These are phyloP conservation scores for Circinella minor DNA, from an alignment of 371 early-diverging fungal genomes.

Conservation along the genomic window DNA sequence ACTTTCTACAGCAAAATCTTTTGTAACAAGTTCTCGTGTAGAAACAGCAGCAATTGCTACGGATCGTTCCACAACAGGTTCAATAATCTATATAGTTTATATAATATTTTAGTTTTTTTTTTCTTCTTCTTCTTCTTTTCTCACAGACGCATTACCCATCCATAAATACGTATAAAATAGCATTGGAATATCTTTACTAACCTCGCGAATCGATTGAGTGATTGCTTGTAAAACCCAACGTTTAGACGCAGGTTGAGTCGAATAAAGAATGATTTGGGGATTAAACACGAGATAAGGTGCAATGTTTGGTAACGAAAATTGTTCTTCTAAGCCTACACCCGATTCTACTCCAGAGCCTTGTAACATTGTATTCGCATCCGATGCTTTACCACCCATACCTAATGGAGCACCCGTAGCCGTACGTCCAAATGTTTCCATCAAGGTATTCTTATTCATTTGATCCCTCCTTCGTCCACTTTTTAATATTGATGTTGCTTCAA, in stretches of 20 bases:
- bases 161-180: too few relatives aligned
- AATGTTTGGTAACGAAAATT: conserved; percentile 58
- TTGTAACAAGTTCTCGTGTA: conserved; percentile 87
- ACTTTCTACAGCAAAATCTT: conserved; percentile 94
- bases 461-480: conserved; percentile 66
- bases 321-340: conserved; percentile 5
- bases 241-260: conserved; percentile 80
- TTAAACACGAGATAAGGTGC: conserved; percentile 75
- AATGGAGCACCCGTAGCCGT: background rate
- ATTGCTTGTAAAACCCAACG: conserved; percentile 88
- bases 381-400: conserved; percentile 4
- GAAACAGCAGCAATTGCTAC: conserved; percentile 91
- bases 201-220: conserved; percentile 89
- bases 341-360: conserved; percentile 8
- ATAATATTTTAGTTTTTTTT: background rate
- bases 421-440: conserved; percentile 20
- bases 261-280: conserved; percentile 73
- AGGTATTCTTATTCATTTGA: conserved; percentile 32
- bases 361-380: conserved; percentile 8
- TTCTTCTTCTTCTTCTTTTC: too few relatives aligned
- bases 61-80: conserved; percentile 90
- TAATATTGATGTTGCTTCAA: conserved; percentile 76
- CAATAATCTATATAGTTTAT: conserved; percentile 51
- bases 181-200: background rate
- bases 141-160: background rate